These are phyloP conservation scores for Verticillium dahliae DNA, from an alignment of 2,329 filamentous ascomycete species.

Conservation along the genomic window DNA sequence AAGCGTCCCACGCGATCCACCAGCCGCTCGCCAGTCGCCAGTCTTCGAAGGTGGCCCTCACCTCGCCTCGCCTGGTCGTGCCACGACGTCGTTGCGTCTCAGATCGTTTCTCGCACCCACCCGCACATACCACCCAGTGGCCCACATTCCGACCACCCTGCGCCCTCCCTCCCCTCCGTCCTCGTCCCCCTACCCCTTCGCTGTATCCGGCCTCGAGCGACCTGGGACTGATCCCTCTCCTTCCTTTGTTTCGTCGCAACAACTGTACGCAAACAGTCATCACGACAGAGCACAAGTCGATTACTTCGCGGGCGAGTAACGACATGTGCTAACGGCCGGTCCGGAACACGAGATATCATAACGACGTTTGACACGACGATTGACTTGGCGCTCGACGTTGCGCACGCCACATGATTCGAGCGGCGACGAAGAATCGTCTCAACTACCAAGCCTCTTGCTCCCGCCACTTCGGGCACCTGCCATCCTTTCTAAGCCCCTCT, in stretches of 20 bases:
- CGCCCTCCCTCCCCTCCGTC: conserved; percentile 35
- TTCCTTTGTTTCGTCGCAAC: neutral
- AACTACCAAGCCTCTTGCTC: neutral
- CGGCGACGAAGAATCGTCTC: neutral
- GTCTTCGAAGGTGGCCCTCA: neutral
- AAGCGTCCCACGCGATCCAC: too few relatives aligned
- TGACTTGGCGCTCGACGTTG: neutral
- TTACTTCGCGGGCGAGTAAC: conserved; percentile 43
- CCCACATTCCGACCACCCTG: conserved; percentile 33
- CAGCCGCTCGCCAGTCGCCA: neutral
- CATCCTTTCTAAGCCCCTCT: conserved; percentile 1
- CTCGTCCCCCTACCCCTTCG: conserved; percentile 53
- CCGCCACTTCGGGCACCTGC: conserved; percentile 7
- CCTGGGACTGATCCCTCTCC: neutral
- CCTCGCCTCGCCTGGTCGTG: conserved; percentile 1
- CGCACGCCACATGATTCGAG: neutral
- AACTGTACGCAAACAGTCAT: conserved; percentile 7
- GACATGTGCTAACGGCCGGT: conserved; percentile 37
- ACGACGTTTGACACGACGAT: neutral
- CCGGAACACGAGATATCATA: conserved; percentile 15
- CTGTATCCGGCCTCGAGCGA: neutral
- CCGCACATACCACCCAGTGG: neutral
- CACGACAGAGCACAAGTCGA: conserved; percentile 28
- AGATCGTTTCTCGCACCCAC: neutral
- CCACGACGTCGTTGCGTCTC: conserved; percentile 2